Conservation (phyloP, 2,329 filamentous ascomycete genomes). For the Hymenoscyphus linearis region DNA sequence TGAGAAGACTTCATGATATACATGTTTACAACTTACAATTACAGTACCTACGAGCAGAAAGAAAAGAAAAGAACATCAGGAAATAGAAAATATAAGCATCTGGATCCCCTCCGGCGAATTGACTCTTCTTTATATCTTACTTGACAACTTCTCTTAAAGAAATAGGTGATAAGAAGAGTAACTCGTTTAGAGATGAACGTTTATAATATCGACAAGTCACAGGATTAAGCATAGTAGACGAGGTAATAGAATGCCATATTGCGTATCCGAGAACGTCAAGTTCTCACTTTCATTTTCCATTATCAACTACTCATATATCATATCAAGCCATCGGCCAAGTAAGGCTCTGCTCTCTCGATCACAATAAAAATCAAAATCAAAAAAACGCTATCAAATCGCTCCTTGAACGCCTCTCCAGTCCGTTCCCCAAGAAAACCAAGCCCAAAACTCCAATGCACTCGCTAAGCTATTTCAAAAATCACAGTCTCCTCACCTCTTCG, state of each 20-base stretch:
- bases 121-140: too few species aligned
- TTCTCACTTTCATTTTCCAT: neutral
- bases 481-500: neutral
- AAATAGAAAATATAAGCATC: too few species aligned
- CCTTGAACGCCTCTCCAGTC: neutral
- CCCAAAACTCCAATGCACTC: slow-evolving; percentile 11
- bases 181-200: too few species aligned
- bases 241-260: neutral
- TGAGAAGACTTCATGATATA: too few species aligned
- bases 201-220: too few species aligned
- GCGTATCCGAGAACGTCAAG: neutral
- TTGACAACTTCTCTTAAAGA: too few species aligned
- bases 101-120: too few species aligned
- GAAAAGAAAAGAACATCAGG: too few species aligned
- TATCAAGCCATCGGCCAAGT: neutral
- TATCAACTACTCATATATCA: neutral
- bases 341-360: neutral
- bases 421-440: neutral
- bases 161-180: too few species aligned
- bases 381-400: neutral
- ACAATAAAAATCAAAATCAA: neutral
- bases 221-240: too few species aligned
- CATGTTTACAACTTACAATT: too few species aligned
- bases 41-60: too few species aligned
- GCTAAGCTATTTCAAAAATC: slow-evolving; percentile 8